A percentile compares a stretch with the other conserved stretches of the same genome.
These are phyloP conservation scores for Ceratobasidium sp. DNA, from an alignment of 1,284 basidiomycete genomes.

Conservation along the genomic window DNA sequence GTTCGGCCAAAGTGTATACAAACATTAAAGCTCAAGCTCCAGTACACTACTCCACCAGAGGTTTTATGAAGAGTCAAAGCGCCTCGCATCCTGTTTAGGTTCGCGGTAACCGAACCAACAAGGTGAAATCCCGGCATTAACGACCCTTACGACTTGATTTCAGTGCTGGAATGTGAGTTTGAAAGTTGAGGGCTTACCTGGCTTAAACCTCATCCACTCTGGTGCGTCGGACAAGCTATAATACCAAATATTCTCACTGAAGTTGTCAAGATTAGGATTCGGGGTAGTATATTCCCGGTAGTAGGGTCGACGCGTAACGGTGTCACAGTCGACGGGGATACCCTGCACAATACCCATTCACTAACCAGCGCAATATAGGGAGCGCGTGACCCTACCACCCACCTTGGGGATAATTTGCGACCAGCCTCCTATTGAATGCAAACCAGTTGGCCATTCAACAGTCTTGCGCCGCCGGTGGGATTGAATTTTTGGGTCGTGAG, in stretches of 20 bases:
- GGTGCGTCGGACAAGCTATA: constrained; percentile 1
- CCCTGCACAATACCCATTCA: too few species aligned
- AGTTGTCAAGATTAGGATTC: constrained; percentile 1
- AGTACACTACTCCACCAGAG: background rate
- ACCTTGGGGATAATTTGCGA: constrained; percentile 10
- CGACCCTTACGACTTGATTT: background rate
- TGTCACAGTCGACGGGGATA: constrained; percentile 18
- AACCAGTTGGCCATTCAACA: constrained; percentile 2
- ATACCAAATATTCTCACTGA: constrained; percentile 15
- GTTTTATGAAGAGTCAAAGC: background rate
- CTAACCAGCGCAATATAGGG: background rate
- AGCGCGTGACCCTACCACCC: background rate
- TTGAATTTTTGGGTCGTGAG: background rate
- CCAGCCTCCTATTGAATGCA: constrained; percentile 1
- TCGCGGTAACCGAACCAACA: constrained; percentile 3
- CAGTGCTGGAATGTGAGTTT: background rate
- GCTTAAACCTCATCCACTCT: constrained; percentile 25
- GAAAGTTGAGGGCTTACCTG: background rate
- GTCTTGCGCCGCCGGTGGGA: background rate
- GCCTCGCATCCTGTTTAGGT: background rate
- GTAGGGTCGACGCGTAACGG: constrained; percentile 22
- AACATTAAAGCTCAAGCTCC: constrained; percentile 37
- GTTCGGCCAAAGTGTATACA: constrained; percentile 37
- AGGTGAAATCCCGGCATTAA: constrained; percentile 22
- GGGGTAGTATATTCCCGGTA: constrained; percentile 24